Evolutionary conservation across 2,329 filamentous ascomycete species (phyloP), one percentile per base, ranked within the genome.

Genomic region (Ceratocystis eucalypticola): DNA sequence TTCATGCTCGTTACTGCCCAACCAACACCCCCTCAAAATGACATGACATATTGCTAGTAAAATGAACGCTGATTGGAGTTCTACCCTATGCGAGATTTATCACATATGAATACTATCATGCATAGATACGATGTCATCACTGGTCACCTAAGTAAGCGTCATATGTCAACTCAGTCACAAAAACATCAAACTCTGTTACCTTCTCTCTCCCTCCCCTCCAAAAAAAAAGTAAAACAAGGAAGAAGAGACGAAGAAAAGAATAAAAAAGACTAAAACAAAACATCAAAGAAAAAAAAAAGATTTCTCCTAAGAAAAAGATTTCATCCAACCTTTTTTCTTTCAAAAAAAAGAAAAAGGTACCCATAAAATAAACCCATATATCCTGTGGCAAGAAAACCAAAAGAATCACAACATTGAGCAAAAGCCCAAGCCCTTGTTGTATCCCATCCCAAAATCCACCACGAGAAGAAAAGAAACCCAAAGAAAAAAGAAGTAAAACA

Each of bases 261-360:
- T 61, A 55, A 62, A n/a, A 65, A 12, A 64, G 48, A 65, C 37
- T 37, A 67, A 68, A 48, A 68, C 59, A 66, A 65, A 12, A 53
- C 61, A 30, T 10, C 48, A 64, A 17, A 37, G 53, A 17, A 30
- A 3, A 30, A 33, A 3, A 33, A 57, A 30, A 48, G 8, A 62
- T 62, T 33, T 5, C 17, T 46, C 30, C 41, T 37, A 41, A 5
- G 17, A 15, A 22, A 50, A 25, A 25, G 45, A 53, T 53, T 53
- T 28, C 41, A 66, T 50, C 28, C 55, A 41, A 30, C 59, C 41
- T 44, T 55, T 28, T 7, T 22, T 30, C 33, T 48, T 33, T 59
- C 5, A 10, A 28, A n/a, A 53, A 61, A 45, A 53, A 48, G 33
- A 62, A 65, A 64, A 45, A 45, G 59, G 61, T 28, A 15, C 48